These are phyloP conservation scores for Phalaenopsis aphrodite DNA, from an alignment of 106 monocot genomes.

Conservation along the genomic window DNA sequence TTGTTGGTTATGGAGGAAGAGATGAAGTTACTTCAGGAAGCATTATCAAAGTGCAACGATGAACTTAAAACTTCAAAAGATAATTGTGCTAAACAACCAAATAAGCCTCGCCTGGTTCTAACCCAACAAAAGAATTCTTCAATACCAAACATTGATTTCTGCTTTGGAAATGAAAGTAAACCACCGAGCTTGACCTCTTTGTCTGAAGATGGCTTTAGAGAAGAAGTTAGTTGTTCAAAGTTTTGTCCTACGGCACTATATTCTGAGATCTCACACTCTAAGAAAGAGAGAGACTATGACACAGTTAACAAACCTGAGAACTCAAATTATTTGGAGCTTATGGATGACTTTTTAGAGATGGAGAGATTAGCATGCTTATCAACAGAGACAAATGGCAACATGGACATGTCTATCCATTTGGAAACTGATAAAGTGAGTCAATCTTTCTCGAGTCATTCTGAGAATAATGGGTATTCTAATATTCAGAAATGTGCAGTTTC, in stretches of 20 bases:
- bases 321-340: conserved; percentile 20
- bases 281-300: conserved; percentile 13
- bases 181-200: conserved; percentile 66
- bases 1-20: conserved; percentile 73
- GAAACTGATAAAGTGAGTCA: conserved; percentile 1
- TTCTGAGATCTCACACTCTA: conserved; percentile 56
- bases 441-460: background rate
- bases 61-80: conserved; percentile 77
- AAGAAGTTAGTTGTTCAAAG: conserved; percentile 56
- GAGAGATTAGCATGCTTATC: conserved; percentile 42
- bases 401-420: conserved; percentile 1
- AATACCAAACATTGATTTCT: conserved; percentile 27
- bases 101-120: conserved; percentile 38
- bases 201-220: conserved; percentile 80
- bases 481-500: conserved; percentile 21
- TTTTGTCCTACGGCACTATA: conserved; percentile 48
- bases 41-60: conserved; percentile 65
- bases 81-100: conserved; percentile 54
- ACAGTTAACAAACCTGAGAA: background rate
- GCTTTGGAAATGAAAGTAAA: conserved; percentile 49
- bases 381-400: conserved; percentile 23
- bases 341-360: conserved; percentile 63
- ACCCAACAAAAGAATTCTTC: conserved; percentile 37
- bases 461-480: background rate
- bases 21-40: conserved; percentile 86